Percentiles rank a stretch among this genome's conserved stretches.
These are phyloP conservation scores for Salix arbutifolia DNA, from an alignment of 345 rosid species.

Conservation along the genomic window DNA sequence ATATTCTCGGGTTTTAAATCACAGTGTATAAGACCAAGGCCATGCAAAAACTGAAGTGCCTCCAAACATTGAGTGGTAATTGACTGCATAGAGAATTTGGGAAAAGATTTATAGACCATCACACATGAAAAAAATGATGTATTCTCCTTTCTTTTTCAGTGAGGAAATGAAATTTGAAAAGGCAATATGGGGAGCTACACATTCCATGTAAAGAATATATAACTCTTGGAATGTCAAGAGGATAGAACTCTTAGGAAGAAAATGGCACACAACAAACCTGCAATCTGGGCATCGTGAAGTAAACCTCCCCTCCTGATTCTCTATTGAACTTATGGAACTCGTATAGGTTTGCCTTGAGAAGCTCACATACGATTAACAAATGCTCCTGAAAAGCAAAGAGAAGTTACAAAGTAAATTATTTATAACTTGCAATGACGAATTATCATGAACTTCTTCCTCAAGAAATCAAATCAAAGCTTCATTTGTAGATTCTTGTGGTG, in stretches of 20 bases:
- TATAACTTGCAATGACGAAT: neutral
- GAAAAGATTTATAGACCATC: conserved; percentile 23
- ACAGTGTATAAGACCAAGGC: conserved; percentile 97
- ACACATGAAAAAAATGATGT: neutral
- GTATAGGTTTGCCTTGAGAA: conserved; percentile 94
- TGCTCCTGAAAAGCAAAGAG: conserved; percentile 66
- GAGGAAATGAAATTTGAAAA: neutral
- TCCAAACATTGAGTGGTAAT: conserved; percentile 94
- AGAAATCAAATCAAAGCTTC: neutral
- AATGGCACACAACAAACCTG: conserved; percentile 53
- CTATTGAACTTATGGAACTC: conserved; percentile 97
- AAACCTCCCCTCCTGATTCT: conserved; percentile 98
- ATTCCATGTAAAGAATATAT: neutral
- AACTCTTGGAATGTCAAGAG: neutral
- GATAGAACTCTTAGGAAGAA: conserved; percentile 1
- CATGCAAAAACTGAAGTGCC: conserved; percentile 89
- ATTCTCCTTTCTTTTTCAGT: neutral
- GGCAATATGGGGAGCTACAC: neutral
- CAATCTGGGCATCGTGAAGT: conserved; percentile 97
- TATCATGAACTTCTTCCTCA: neutral
- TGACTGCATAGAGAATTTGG: conserved; percentile 56
- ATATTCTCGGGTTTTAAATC: conserved; percentile 96
- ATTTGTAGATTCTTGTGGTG: neutral
- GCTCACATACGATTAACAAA: conserved; percentile 94
- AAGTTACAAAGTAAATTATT: conserved; percentile 5